phyloP scores from a whole-genome alignment of 345 rosid genomes.

The Boechera stricta region DNA sequence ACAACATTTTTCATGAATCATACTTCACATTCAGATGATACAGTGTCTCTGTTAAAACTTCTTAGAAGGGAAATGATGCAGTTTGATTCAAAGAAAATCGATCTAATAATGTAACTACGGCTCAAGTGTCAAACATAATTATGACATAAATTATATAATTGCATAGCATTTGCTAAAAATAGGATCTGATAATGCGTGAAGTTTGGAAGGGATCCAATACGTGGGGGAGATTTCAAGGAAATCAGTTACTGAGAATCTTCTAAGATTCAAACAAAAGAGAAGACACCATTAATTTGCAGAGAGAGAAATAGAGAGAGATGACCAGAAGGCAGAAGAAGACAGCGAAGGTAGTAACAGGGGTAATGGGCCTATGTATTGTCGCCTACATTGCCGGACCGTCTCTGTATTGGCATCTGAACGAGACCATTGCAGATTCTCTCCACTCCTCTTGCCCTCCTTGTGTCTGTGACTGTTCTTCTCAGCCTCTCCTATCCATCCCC shows the following conservation, averaged over 20 bases:
- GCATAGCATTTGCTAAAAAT: slow-evolving; percentile 15
- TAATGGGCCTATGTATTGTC: slow-evolving; percentile 54
- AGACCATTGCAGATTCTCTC: slow-evolving; percentile 45
- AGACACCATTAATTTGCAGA: slow-evolving; percentile 28
- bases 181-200: slow-evolving; percentile 16
- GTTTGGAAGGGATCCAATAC: slow-evolving; percentile 40
- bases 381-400: slow-evolving; percentile 61
- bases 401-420: slow-evolving; percentile 63
- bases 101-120: background rate
- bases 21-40: slow-evolving; percentile 56
- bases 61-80: slow-evolving; percentile 51
- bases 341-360: slow-evolving; percentile 47
- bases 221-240: slow-evolving; percentile 33
- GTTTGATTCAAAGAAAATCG: slow-evolving; percentile 2
- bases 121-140: background rate
- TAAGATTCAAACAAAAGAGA: slow-evolving; percentile 34
- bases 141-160: slow-evolving; percentile 7
- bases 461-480: slow-evolving; percentile 68
- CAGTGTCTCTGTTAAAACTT: slow-evolving; percentile 44
- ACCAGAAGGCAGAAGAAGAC: slow-evolving; percentile 52
- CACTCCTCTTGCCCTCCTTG: slow-evolving; percentile 56
- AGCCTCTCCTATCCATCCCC: slow-evolving; percentile 56
- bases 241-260: slow-evolving; percentile 38
- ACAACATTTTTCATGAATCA: slow-evolving; percentile 59
- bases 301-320: slow-evolving; percentile 41